Percentiles rank a stretch among this genome's conserved stretches.
Conservation (phyloP, 495 filamentous ascomycete species). For the Emericellopsis terricola region DNA sequence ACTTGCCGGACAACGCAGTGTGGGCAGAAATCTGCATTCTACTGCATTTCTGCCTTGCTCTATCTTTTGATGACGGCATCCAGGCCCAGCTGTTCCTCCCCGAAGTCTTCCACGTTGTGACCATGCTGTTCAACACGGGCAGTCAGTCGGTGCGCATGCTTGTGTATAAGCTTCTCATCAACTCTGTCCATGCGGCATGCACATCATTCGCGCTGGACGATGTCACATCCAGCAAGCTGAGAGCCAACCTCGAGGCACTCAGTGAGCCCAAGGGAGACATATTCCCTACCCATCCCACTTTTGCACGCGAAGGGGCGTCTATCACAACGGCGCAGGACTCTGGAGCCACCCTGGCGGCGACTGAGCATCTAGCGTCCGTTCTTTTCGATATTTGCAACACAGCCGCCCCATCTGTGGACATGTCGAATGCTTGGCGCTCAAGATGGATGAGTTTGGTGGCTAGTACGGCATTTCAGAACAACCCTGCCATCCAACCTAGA, state of each 20-base stretch:
- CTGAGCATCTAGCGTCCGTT: conserved; percentile 33
- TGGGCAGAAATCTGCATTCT: conserved; percentile 48
- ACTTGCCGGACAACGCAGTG: conserved; percentile 41
- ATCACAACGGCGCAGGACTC: conserved; percentile 28
- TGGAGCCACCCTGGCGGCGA: conserved; percentile 26
- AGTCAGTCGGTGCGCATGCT: conserved; percentile 30
- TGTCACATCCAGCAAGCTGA: conserved; percentile 29
- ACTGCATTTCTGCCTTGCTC: conserved; percentile 40
- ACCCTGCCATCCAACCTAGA: conserved; percentile 46
- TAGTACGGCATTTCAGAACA: conserved; percentile 52
- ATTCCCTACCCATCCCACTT: conserved; percentile 19
- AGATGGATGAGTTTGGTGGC: conserved; percentile 54
- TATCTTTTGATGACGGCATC: conserved; percentile 45
- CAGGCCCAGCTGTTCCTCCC: conserved; percentile 46
- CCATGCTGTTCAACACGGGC: conserved; percentile 46
- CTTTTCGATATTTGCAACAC: conserved; percentile 42
- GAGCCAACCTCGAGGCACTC: conserved; percentile 31
- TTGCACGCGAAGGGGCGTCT: conserved; percentile 22
- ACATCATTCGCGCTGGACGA: conserved; percentile 42
- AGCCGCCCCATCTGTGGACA: conserved; percentile 40
- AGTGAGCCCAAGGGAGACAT: conserved; percentile 34
- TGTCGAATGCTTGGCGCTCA: conserved; percentile 50
- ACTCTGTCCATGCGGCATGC: conserved; percentile 45
- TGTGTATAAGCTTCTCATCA: conserved; percentile 42
- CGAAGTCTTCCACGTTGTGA: conserved; percentile 48